Evolutionary conservation across 352 stramenopile genomes (phyloP).

Genomic region (Globisporangium ultimum): DNA sequence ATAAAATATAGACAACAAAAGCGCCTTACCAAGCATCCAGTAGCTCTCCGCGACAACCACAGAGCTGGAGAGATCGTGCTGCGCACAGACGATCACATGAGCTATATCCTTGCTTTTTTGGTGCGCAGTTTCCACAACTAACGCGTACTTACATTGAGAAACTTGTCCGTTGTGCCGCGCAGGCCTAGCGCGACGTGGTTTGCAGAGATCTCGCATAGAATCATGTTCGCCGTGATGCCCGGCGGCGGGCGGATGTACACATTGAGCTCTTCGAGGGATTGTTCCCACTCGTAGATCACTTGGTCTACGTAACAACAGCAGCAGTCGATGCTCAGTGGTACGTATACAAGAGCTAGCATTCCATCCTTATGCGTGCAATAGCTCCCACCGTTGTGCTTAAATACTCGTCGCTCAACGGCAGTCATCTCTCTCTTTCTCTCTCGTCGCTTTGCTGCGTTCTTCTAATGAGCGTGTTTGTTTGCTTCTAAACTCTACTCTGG

Average conservation of each 20-base stretch:
- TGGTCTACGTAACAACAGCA: conserved; percentile 27
- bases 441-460: not conserved
- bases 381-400: conserved; percentile 61
- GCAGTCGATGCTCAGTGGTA: too few relatives aligned
- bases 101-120: too few relatives aligned
- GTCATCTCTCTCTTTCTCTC: conserved; percentile 26
- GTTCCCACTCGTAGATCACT: conserved; percentile 97
- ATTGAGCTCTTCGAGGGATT: conserved; percentile 93
- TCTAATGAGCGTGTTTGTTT: too few relatives aligned
- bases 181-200: conserved; percentile 90
- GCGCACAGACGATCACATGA: conserved; percentile 1
- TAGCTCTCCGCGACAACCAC: conserved; percentile 94
- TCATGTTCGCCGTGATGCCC: conserved; percentile 72
- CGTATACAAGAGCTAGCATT: too few relatives aligned
- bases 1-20: not conserved
- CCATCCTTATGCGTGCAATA: not conserved
- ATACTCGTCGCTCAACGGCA: conserved; percentile 42
- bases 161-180: conserved; percentile 85
- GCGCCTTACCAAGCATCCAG: conserved; percentile 90
- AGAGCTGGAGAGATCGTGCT: conserved; percentile 91
- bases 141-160: conserved; percentile 80
- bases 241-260: conserved; percentile 93
- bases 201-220: conserved; percentile 88
- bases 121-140: too few relatives aligned
- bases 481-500: not conserved